Base-by-base conservation (phyloP, 2,329 filamentous ascomycete genomes). In the Colletotrichum lupini region DNA sequence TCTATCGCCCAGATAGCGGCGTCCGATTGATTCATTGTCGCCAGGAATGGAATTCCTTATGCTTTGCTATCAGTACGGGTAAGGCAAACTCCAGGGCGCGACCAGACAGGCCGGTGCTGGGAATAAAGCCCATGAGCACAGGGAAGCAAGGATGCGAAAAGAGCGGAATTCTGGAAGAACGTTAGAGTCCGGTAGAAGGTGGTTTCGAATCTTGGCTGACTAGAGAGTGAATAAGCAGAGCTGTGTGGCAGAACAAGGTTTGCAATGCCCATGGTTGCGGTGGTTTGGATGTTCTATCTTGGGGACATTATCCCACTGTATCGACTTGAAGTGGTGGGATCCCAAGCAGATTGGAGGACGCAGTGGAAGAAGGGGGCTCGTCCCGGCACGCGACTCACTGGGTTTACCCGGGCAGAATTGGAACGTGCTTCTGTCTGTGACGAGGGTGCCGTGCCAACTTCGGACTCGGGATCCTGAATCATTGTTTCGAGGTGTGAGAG, bases 151-250 rank as follows among this genome's bases (percentile, higher is more conserved):
- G 14, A 30, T 16, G 53, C 42, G 42, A 32, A 30, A 46, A 30
- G 26, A 66, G 71, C 32, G 55, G 56, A 49, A 62, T 73, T 73
- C 56, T 66, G 67, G 61, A 62, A 65, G 35, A 70, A 37, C 56
- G 60, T 37, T 58, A 49, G 28, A 49, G 71, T 42, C 46, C 55
- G 67, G 65, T 71, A 26, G 61, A 73, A 71, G 67, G 61, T 37
- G 60, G 71, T 73, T 73, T 73, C 67, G 71, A 65, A 71, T 71
- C 14, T 61, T 73, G 71, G 71, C 71, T 73, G 59, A 73, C 71
- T 57, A 57, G 32, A 30, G 37, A 46, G 60, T 73, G 56, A 61
- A 73, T 71, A 71, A 73, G 71, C 71, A 70, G 62, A 72, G 52
- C 53, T 49, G 53, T 73, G 71, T 73, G 71, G 67, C 56, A 71